A percentile compares a stretch with the other conserved stretches of the same genome.
Evolutionary conservation across 805 yeast species (phyloP).

Genomic region (Wickerhamiella brachini): DNA sequence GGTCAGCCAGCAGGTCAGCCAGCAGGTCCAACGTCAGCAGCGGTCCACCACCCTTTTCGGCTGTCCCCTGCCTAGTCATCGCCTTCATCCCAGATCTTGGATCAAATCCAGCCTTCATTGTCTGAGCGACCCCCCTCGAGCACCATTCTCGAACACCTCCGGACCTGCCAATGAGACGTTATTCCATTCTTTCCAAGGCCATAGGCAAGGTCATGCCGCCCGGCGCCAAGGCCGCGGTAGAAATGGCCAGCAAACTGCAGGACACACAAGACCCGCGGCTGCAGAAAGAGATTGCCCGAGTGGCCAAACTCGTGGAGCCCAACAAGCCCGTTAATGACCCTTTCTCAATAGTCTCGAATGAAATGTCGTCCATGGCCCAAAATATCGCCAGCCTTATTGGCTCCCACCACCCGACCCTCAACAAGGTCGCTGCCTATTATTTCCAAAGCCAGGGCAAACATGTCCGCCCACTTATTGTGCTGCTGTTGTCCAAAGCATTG

Average conservation of each 20-base stretch:
- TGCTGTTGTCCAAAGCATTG: constrained; percentile 69
- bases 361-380: constrained; percentile 78
- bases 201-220: constrained; percentile 1
- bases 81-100: too few relatives aligned
- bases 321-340: constrained; percentile 54
- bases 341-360: constrained; percentile 77
- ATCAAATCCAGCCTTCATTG: too few relatives aligned
- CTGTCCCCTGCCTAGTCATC: too few relatives aligned
- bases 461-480: constrained; percentile 79
- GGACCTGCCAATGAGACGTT: background rate
- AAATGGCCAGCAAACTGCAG: constrained; percentile 3
- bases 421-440: constrained; percentile 85
- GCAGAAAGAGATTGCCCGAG: constrained; percentile 17
- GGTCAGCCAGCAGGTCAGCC: background rate
- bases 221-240: background rate
- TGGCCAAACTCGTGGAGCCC: constrained; percentile 23
- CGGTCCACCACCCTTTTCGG: too few relatives aligned
- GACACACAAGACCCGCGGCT: constrained; percentile 7
- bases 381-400: constrained; percentile 81
- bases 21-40: too few relatives aligned
- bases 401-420: constrained; percentile 84
- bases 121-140: too few relatives aligned
- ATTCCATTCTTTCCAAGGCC: constrained; percentile 2
- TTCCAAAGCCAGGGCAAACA: constrained; percentile 95
- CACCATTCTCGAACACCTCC: too few relatives aligned